Percentiles rank a stretch among this genome's conserved stretches.
These are phyloP conservation scores for Naganishia kalamii DNA, from an alignment of 768 basidiomycete species.

Conservation along the genomic window DNA sequence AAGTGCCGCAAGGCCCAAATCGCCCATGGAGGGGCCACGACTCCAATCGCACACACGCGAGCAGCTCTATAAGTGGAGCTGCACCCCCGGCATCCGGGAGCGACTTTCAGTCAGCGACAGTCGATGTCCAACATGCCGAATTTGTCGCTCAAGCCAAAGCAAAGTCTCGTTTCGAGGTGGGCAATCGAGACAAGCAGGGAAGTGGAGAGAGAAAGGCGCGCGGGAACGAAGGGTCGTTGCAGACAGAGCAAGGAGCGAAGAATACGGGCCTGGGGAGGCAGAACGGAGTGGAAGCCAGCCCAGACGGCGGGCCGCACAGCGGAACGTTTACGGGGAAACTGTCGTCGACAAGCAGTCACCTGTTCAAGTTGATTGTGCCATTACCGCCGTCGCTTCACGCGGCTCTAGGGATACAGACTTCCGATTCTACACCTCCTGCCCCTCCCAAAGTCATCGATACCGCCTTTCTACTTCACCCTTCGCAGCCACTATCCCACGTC, in stretches of 20 bases:
- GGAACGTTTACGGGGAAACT: slow-evolving; percentile 53
- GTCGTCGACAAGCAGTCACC: slow-evolving; percentile 58
- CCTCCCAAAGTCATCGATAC: slow-evolving; percentile 33
- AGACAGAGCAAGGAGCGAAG: neutral
- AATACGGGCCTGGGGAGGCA: neutral
- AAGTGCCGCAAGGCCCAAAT: neutral
- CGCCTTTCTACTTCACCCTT: slow-evolving; percentile 63
- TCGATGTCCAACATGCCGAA: slow-evolving; percentile 21
- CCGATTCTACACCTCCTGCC: neutral
- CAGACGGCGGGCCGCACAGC: neutral
- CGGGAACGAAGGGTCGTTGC: neutral
- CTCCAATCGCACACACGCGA: neutral
- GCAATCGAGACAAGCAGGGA: neutral
- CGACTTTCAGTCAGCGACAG: neutral
- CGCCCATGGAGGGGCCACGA: neutral
- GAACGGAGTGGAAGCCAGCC: too few species aligned
- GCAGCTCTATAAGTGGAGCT: neutral
- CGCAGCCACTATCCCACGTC: slow-evolving; percentile 63
- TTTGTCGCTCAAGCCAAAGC: slow-evolving; percentile 16
- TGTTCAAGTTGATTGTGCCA: slow-evolving; percentile 63
- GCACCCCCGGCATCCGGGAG: neutral
- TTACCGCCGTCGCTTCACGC: slow-evolving; percentile 39
- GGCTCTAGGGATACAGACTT: neutral
- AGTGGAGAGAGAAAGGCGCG: neutral
- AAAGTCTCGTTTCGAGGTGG: slow-evolving; percentile 3